These are phyloP conservation scores for Cytospora piceae DNA, from an alignment of 2,329 filamentous ascomycete genomes.

Conservation along the genomic window DNA sequence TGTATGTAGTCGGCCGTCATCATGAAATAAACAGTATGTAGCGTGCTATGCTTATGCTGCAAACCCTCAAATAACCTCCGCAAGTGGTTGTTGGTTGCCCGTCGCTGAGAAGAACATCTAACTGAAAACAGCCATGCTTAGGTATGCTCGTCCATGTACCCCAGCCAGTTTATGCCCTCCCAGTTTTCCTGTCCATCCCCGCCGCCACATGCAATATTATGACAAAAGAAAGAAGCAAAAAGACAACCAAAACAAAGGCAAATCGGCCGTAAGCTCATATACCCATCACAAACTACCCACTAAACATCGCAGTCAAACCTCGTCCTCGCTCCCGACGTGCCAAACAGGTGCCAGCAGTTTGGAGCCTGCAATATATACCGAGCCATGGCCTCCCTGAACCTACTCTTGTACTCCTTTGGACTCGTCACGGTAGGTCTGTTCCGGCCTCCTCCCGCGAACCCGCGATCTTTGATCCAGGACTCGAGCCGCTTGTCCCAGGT, in stretches of 20 bases:
- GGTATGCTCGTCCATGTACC: slow-evolving; percentile 2
- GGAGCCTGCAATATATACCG: slow-evolving; percentile 75
- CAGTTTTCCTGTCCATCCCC: slow-evolving; percentile 1
- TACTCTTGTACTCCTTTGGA: slow-evolving; percentile 95
- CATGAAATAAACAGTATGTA: neutral
- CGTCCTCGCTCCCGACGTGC: slow-evolving; percentile 36
- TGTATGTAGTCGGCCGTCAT: neutral
- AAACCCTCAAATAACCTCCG: neutral
- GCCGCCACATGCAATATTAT: neutral
- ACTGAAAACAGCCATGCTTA: slow-evolving; percentile 2
- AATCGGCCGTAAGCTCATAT: neutral
- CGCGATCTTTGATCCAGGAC: slow-evolving; percentile 98
- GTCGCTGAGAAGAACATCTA: neutral
- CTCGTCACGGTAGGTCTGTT: slow-evolving; percentile 94
- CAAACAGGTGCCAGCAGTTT: slow-evolving; percentile 76
- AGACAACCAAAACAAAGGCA: neutral
- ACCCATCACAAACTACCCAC: neutral
- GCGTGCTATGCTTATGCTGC: neutral
- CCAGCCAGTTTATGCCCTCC: slow-evolving; percentile 1
- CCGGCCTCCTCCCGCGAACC: slow-evolving; percentile 74
- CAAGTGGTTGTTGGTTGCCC: slow-evolving; percentile 1
- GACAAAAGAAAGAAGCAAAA: neutral
- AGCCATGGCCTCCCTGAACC: slow-evolving; percentile 96
- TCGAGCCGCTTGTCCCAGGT: slow-evolving; percentile 99
- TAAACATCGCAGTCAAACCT: slow-evolving; percentile 34